Conservation (phyloP, 1,139 yeast genomes). For the Candida sanyaensis region DNA sequence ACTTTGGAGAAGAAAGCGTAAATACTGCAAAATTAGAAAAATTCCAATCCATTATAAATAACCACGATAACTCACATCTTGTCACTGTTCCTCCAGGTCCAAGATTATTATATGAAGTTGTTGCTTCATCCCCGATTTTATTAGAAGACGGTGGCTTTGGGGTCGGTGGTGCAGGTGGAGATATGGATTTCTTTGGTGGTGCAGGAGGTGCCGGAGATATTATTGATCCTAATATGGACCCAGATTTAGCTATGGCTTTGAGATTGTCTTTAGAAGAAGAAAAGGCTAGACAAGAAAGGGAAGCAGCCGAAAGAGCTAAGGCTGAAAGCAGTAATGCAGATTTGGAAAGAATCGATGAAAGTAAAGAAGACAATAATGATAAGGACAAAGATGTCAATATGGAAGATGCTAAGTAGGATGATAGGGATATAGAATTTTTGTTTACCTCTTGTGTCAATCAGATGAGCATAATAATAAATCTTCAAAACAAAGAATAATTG, state of each 20-base stretch:
- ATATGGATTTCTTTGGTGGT: constrained; percentile 29
- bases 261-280: constrained; percentile 84
- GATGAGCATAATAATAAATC: not conserved
- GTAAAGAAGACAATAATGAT: constrained; percentile 24
- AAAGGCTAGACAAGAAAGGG: constrained; percentile 72
- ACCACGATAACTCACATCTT: constrained; percentile 81
- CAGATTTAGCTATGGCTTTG: constrained; percentile 94
- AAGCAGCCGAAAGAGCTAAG: constrained; percentile 43
- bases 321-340: constrained; percentile 21
- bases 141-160: constrained; percentile 51
- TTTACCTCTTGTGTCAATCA: not conserved
- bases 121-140: constrained; percentile 70
- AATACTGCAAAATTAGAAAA: constrained; percentile 82
- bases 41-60: constrained; percentile 70
- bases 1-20: constrained; percentile 84
- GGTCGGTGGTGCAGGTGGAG: constrained; percentile 28
- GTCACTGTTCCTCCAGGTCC: constrained; percentile 91
- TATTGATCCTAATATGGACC: constrained; percentile 91
- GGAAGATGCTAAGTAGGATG: constrained; percentile 15
- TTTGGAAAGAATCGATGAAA: constrained; percentile 39
- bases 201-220: constrained; percentile 56
- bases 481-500: no score
- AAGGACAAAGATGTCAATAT: constrained; percentile 15
- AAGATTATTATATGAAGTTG: constrained; percentile 70
- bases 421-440: not conserved